Conservation (phyloP, 2,329 filamentous ascomycete genomes). For the Fusarium bactridioides region DNA sequence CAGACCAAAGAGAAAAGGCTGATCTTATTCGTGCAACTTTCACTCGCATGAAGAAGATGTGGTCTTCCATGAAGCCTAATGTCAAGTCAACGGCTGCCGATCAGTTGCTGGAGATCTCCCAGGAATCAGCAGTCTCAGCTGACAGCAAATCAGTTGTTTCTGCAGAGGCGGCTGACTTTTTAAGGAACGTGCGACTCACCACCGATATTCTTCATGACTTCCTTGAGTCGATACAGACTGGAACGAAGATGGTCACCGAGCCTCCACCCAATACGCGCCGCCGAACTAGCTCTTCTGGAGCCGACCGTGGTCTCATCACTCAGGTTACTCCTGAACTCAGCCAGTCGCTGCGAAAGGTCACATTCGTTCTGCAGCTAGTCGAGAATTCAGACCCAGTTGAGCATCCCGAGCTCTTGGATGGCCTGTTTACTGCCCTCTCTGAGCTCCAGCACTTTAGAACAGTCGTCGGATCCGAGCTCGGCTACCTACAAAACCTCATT, state of each 20-base stretch:
- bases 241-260: constrained; percentile 75
- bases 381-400: constrained; percentile 79
- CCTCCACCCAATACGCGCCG: constrained; percentile 80
- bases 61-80: constrained; percentile 74
- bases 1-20: constrained; percentile 49
- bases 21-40: constrained; percentile 73
- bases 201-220: constrained; percentile 76
- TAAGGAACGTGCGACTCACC: constrained; percentile 77
- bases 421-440: constrained; percentile 83
- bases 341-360: constrained; percentile 76
- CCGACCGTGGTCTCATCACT: constrained; percentile 64
- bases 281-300: constrained; percentile 77
- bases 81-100: constrained; percentile 67
- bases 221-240: constrained; percentile 75
- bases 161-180: constrained; percentile 73
- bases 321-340: constrained; percentile 72
- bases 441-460: constrained; percentile 86
- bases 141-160: constrained; percentile 52
- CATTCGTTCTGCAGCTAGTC: constrained; percentile 87
- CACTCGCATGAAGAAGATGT: constrained; percentile 73
- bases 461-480: constrained; percentile 83
- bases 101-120: constrained; percentile 68
- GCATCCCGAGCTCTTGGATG: constrained; percentile 78
- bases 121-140: constrained; percentile 50
- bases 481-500: constrained; percentile 87